Evolutionary conservation across 2,329 filamentous ascomycete genomes (phyloP).

Genomic region (Tolypocladium inflatum): DNA sequence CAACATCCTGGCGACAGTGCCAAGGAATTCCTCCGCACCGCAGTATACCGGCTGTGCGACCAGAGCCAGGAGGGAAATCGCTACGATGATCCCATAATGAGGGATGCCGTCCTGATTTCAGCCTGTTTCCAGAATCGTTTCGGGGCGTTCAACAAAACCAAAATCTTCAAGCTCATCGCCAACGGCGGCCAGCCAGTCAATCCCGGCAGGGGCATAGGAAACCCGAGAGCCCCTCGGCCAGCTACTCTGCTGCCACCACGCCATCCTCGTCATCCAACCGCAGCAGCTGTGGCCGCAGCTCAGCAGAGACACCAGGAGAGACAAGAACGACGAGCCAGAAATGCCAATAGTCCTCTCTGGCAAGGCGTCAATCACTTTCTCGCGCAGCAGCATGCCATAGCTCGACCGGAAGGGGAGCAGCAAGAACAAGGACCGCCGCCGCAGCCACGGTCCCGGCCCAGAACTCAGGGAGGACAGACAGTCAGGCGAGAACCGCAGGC

Average conservation of each 20-base stretch:
- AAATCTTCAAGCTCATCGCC: constrained; percentile 5
- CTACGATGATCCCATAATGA: constrained; percentile 17
- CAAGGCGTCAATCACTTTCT: neutral
- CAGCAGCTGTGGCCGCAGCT: neutral
- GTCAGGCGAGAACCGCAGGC: neutral
- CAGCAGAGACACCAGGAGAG: neutral
- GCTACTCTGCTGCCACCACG: neutral
- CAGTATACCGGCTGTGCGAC: constrained; percentile 10
- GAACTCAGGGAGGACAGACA: neutral
- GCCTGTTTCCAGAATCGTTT: constrained; percentile 11
- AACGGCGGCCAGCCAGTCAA: neutral
- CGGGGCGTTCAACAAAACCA: constrained; percentile 7
- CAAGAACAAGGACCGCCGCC: neutral
- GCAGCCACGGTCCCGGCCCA: neutral
- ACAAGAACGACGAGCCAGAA: neutral
- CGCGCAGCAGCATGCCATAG: neutral
- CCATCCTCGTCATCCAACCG: neutral
- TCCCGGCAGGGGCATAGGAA: neutral
- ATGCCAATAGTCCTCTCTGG: neutral
- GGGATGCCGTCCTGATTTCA: constrained; percentile 16
- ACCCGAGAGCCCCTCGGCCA: neutral
- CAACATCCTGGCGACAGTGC: constrained; percentile 3
- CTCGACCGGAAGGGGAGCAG: neutral
- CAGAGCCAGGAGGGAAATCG: neutral
- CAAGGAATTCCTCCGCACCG: constrained; percentile 4